These are phyloP conservation scores for Cyclotella kingstonii DNA, from an alignment of 108 stramenopile species.

Conservation along the genomic window DNA sequence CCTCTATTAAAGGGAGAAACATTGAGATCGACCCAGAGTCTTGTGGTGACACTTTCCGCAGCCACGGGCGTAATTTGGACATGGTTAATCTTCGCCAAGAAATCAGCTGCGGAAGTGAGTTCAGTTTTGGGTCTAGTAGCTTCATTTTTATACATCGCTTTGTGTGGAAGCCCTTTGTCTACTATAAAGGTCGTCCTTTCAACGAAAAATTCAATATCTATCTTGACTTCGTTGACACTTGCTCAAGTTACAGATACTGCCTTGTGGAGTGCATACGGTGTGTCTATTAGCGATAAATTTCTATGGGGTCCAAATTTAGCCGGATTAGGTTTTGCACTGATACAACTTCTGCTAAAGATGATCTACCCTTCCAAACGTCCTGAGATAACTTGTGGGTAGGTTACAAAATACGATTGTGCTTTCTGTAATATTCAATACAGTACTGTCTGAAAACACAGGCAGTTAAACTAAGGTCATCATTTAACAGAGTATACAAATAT, in stretches of 20 bases:
- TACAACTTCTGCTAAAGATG: conserved; percentile 38
- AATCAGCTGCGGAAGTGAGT: conserved; percentile 26
- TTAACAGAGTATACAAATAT: no score
- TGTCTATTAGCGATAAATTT: conserved; percentile 49
- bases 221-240: conserved; percentile 40
- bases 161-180: conserved; percentile 47
- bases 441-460: no score
- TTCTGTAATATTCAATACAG: no score
- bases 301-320: conserved; percentile 52
- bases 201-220: conserved; percentile 42
- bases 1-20: no score
- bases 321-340: conserved; percentile 33
- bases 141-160: conserved; percentile 37
- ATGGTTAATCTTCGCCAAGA: conserved; percentile 37
- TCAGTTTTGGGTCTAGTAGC: conserved; percentile 46
- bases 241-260: conserved; percentile 54
- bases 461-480: no score
- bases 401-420: no score
- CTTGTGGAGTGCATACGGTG: conserved; percentile 58
- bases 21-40: conserved; percentile 25
- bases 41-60: conserved; percentile 21
- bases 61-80: conserved; percentile 48
- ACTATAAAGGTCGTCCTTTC: conserved; percentile 43
- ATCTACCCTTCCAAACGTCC: no score
- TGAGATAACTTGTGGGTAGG: no score